phyloP scores from a whole-genome alignment of 495 filamentous ascomycete species.

The Oleoguttula mirabilis region DNA sequence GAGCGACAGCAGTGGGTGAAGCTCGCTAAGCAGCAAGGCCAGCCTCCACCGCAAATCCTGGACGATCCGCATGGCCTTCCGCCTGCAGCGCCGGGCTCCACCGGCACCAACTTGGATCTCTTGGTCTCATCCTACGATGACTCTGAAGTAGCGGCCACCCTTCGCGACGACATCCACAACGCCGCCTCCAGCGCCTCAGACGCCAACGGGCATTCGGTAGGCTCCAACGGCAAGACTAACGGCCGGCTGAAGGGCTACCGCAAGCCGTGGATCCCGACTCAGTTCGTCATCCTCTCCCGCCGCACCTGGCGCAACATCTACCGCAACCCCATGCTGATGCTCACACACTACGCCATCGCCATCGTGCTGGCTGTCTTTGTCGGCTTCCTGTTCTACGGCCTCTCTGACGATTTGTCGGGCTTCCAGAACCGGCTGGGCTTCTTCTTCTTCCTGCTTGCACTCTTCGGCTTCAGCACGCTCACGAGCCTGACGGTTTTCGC shows the following conservation, averaged over 20 bases:
- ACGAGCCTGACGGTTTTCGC: slow-evolving; percentile 91
- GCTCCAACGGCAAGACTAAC: slow-evolving; percentile 33
- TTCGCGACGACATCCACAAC: slow-evolving; percentile 69
- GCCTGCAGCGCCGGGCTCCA: slow-evolving; percentile 46
- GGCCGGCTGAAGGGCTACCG: slow-evolving; percentile 65
- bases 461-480: slow-evolving; percentile 94
- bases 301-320: slow-evolving; percentile 97
- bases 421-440: slow-evolving; percentile 98
- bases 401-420: slow-evolving; percentile 88
- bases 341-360: slow-evolving; percentile 97
- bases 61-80: slow-evolving; percentile 72
- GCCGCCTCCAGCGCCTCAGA: slow-evolving; percentile 46
- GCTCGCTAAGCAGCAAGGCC: slow-evolving; percentile 53
- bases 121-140: slow-evolving; percentile 61
- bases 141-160: slow-evolving; percentile 65
- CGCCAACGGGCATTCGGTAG: slow-evolving; percentile 61
- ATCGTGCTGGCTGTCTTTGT: slow-evolving; percentile 89
- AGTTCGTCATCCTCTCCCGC: slow-evolving; percentile 79
- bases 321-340: slow-evolving; percentile 95
- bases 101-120: slow-evolving; percentile 66
- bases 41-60: slow-evolving; percentile 47
- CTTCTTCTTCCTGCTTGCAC: slow-evolving; percentile 92
- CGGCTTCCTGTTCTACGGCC: slow-evolving; percentile 89
- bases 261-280: slow-evolving; percentile 61
- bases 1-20: slow-evolving; percentile 50